Conservation (phyloP, 2,329 filamentous ascomycete genomes). For the Aspergillus sp. region DNA sequence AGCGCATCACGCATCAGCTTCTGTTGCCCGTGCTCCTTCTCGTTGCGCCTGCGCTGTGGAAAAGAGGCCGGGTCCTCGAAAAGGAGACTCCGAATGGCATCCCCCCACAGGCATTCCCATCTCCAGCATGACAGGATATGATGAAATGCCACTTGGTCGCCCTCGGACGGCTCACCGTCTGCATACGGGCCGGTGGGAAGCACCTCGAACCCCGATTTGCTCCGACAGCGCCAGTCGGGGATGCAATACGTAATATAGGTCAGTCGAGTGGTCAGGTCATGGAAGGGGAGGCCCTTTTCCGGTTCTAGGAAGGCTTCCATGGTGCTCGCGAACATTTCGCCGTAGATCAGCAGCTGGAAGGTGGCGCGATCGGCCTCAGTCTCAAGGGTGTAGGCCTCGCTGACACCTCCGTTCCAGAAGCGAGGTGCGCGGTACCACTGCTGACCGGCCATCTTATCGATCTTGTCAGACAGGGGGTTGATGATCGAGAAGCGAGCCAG, state of each 20-base stretch:
- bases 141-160: constrained; percentile 12
- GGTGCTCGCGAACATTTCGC: constrained; percentile 29
- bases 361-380: constrained; percentile 24
- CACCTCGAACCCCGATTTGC: too few relatives aligned
- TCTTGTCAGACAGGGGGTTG: constrained; percentile 33
- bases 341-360: constrained; percentile 35
- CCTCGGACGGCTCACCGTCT: too few relatives aligned
- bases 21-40: constrained; percentile 18
- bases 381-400: constrained; percentile 27
- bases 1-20: constrained; percentile 27
- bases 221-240: too few relatives aligned
- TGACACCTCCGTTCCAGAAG: constrained; percentile 35
- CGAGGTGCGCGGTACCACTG: constrained; percentile 26
- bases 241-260: constrained; percentile 28
- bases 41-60: too few relatives aligned
- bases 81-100: constrained; percentile 10
- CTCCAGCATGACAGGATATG: constrained; percentile 24
- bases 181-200: too few relatives aligned
- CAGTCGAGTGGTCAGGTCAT: constrained; percentile 24
- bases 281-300: neutral
- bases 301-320: constrained; percentile 23
- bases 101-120: constrained; percentile 29
- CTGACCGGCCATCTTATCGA: constrained; percentile 33
- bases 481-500: constrained; percentile 29
- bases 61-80: neutral